Evolutionary conservation across 352 stramenopile genomes (phyloP).

Genomic region (Thraustotheca clavata): DNA sequence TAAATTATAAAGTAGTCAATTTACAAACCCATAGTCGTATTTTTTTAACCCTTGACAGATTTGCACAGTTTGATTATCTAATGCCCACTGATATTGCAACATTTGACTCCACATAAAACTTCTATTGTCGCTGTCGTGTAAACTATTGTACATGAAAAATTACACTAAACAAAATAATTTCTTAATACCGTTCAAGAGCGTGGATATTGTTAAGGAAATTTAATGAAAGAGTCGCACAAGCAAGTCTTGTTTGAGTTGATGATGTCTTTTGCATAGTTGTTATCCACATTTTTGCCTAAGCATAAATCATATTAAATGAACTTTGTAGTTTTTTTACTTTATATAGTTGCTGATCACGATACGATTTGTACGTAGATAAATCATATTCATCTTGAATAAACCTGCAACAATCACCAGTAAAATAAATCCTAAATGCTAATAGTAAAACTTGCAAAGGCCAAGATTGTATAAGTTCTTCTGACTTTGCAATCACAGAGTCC

Average conservation of each 20-base stretch:
- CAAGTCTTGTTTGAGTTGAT: neutral
- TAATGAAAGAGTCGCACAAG: neutral
- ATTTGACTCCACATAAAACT: constrained; percentile 51
- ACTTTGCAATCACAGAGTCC: no score
- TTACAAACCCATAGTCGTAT: constrained; percentile 47
- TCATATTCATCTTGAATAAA: neutral
- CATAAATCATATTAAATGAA: neutral
- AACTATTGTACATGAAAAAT: constrained; percentile 26
- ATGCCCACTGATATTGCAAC: constrained; percentile 51
- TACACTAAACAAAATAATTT: constrained; percentile 27
- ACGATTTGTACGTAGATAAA: neutral
- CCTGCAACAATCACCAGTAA: constrained; percentile 7
- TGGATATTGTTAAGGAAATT: constrained; percentile 9
- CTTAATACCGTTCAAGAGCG: neutral
- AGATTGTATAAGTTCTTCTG: no score
- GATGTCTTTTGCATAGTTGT: neutral
- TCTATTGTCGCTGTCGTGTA: neutral
- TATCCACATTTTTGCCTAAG: neutral
- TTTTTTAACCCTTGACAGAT: constrained; percentile 52
- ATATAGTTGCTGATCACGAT: neutral
- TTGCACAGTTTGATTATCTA: constrained; percentile 42
- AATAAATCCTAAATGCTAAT: constrained; percentile 22
- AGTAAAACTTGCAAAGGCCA: constrained; percentile 46
- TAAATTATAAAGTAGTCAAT: neutral
- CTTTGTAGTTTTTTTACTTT: neutral